These are phyloP conservation scores for Tulasnella sp. DNA, from an alignment of 768 basidiomycete genomes.

Conservation along the genomic window DNA sequence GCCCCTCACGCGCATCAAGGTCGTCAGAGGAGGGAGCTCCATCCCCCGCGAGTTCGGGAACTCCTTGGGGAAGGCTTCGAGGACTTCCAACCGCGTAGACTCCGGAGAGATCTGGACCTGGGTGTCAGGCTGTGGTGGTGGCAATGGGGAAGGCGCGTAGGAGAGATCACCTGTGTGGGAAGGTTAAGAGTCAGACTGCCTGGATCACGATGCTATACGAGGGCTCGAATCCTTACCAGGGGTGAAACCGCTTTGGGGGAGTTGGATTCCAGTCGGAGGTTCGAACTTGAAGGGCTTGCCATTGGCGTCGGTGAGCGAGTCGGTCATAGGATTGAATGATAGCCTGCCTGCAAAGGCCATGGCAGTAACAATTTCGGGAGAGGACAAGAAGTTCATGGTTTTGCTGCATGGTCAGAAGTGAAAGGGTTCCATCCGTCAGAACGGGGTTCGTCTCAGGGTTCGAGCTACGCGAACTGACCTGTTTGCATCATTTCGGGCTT, in stretches of 20 bases:
- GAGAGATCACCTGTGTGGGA: conserved; percentile 43
- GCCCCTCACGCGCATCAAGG: conserved; percentile 88
- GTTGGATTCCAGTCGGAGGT: conserved; percentile 77
- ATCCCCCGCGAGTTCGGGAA: conserved; percentile 60
- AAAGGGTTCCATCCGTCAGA: background rate
- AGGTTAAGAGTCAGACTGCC: background rate
- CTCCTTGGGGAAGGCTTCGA: conserved; percentile 79
- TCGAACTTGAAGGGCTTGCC: conserved; percentile 80
- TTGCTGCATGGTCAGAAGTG: conserved; percentile 19
- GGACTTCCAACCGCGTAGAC: conserved; percentile 80
- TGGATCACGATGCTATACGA: background rate
- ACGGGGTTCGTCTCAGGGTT: background rate
- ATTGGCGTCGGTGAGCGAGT: conserved; percentile 60
- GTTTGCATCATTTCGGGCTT: conserved; percentile 96
- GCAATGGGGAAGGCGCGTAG: conserved; percentile 73
- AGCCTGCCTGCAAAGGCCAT: conserved; percentile 94
- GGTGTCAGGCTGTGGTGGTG: conserved; percentile 70
- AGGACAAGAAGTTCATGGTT: conserved; percentile 92
- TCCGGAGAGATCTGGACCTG: conserved; percentile 70
- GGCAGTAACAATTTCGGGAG: conserved; percentile 94
- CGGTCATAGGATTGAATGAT: conserved; percentile 89
- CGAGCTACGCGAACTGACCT: conserved; percentile 46
- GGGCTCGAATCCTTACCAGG: conserved; percentile 47
- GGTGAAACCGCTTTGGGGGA: conserved; percentile 80
- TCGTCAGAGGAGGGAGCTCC: conserved; percentile 78